phyloP scores from a whole-genome alignment of 208 protist species.

The Leishmania lainsoni region DNA sequence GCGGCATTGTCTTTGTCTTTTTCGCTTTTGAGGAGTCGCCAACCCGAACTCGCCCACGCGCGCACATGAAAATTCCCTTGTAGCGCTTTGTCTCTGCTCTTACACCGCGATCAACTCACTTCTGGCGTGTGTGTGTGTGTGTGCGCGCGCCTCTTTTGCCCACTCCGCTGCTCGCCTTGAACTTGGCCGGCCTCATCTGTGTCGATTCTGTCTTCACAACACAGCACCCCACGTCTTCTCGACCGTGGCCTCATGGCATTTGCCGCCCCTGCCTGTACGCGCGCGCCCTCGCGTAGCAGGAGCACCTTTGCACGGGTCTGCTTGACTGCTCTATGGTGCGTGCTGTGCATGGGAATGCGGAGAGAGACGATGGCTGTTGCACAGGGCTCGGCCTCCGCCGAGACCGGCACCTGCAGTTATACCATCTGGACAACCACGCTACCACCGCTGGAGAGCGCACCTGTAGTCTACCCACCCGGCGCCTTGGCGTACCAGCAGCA shows the following conservation, averaged over 20 bases:
- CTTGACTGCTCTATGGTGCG: not conserved
- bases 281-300: not conserved
- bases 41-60: not conserved
- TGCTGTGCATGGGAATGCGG: not conserved
- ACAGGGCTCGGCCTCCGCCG: slow-evolving; percentile 18
- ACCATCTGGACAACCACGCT: not conserved
- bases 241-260: not conserved
- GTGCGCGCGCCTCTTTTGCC: not conserved
- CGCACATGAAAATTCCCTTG: not conserved
- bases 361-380: slow-evolving; percentile 4
- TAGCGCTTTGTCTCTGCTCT: not conserved
- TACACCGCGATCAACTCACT: not conserved
- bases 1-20: too few species aligned
- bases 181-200: not conserved
- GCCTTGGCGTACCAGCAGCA: not conserved
- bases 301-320: not conserved
- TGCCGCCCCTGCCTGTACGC: not conserved
- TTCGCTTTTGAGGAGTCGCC: not conserved
- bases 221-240: not conserved
- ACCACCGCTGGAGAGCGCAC: not conserved
- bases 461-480: not conserved
- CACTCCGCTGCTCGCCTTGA: not conserved
- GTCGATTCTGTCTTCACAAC: not conserved
- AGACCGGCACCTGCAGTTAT: not conserved
- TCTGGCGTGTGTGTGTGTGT: not conserved